Evolutionary conservation across 495 filamentous ascomycete genomes (phyloP).

Genomic region (Tuber microsphaerosporum): DNA sequence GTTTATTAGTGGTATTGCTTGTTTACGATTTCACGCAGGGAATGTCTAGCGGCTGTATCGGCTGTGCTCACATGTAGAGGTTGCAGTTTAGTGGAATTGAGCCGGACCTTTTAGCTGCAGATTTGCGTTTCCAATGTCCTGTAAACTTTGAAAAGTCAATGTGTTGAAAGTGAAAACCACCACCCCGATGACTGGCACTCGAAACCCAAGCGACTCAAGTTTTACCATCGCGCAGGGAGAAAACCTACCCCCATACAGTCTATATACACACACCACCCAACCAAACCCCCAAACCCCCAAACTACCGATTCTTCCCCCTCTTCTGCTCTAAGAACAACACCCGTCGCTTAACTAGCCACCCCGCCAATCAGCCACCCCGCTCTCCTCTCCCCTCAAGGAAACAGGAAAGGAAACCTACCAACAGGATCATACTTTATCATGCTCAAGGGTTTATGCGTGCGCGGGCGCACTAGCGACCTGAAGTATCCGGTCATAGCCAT

Average conservation of each 20-base stretch:
- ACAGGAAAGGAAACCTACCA: constrained; percentile 54
- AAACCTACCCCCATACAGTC: not conserved
- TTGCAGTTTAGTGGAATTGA: not conserved
- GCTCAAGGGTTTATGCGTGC: constrained; percentile 72
- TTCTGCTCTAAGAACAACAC: not conserved
- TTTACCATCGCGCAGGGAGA: not conserved
- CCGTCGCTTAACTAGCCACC: not conserved
- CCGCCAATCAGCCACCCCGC: not conserved
- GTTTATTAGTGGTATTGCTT: not conserved
- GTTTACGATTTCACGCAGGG: not conserved
- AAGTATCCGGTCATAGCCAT: constrained; percentile 99
- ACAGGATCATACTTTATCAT: constrained; percentile 99
- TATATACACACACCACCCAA: not conserved
- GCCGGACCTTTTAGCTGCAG: not conserved
- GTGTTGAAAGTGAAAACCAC: not conserved
- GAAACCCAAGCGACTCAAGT: not conserved
- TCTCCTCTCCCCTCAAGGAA: not conserved
- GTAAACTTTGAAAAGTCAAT: not conserved
- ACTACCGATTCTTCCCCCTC: not conserved
- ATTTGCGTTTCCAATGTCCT: not conserved
- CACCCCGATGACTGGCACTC: not conserved
- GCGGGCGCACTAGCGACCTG: constrained; percentile 77
- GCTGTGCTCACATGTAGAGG: not conserved
- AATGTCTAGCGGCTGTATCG: not conserved
- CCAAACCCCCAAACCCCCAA: not conserved